These are phyloP conservation scores for Curvularia sp. DNA, from an alignment of 2,329 filamentous ascomycete genomes.

Conservation along the genomic window DNA sequence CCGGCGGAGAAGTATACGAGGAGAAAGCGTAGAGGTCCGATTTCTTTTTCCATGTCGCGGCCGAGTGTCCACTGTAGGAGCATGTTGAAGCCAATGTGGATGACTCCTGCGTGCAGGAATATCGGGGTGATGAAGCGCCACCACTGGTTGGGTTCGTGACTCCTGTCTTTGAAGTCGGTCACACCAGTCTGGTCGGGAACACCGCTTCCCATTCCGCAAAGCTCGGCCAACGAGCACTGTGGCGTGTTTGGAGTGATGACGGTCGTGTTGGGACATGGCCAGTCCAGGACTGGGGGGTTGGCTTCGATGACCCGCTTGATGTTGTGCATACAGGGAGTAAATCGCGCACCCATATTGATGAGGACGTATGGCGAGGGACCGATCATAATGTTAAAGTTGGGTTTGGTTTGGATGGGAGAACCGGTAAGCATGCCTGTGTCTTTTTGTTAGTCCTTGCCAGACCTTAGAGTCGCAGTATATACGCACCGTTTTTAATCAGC, in stretches of 20 bases:
- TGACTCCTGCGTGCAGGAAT: slow-evolving; percentile 90
- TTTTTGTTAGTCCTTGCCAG: slow-evolving; percentile 13
- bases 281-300: slow-evolving; percentile 57
- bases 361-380: slow-evolving; percentile 88
- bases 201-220: slow-evolving; percentile 81
- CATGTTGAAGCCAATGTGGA: slow-evolving; percentile 96
- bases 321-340: slow-evolving; percentile 93
- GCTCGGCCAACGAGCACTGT: slow-evolving; percentile 74
- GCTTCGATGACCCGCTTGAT: slow-evolving; percentile 67
- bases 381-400: slow-evolving; percentile 95
- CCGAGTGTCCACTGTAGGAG: slow-evolving; percentile 88
- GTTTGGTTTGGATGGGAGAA: slow-evolving; percentile 78
- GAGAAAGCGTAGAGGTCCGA: slow-evolving; percentile 86
- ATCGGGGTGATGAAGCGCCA: slow-evolving; percentile 95
- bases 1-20: slow-evolving; percentile 89
- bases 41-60: slow-evolving; percentile 88
- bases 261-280: slow-evolving; percentile 78
- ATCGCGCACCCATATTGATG: slow-evolving; percentile 97
- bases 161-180: slow-evolving; percentile 60
- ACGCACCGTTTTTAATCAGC: slow-evolving; percentile 80
- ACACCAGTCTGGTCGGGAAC: slow-evolving; percentile 68
- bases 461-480: not conserved
- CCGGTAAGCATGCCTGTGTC: slow-evolving; percentile 73
- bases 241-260: slow-evolving; percentile 64
- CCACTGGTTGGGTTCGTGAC: slow-evolving; percentile 87